Conservation (phyloP, 2,329 filamentous ascomycete genomes). For the Talaromyces sp. region DNA sequence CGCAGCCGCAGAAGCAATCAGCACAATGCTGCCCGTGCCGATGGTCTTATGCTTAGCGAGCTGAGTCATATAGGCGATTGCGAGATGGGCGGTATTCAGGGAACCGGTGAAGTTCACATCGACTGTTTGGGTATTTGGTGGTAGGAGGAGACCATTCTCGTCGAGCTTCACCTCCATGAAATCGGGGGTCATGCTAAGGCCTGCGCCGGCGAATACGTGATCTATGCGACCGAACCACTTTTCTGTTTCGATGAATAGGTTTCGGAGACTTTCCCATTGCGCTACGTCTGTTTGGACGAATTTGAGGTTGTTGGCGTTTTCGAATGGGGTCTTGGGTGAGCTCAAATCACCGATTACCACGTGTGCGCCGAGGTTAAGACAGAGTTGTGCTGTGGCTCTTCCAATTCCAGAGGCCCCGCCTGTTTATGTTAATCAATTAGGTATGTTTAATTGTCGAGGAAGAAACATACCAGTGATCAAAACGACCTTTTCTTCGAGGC, state of each 20-base stretch:
- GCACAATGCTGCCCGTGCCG: conserved; percentile 51
- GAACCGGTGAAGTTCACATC: conserved; percentile 56
- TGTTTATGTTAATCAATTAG: conserved; percentile 17
- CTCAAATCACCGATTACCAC: conserved; percentile 61
- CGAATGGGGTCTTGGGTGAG: conserved; percentile 34
- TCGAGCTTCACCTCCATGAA: conserved; percentile 47
- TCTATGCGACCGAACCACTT: conserved; percentile 48
- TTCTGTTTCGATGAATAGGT: conserved; percentile 56
- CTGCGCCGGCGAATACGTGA: conserved; percentile 59
- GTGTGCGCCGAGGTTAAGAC: conserved; percentile 57
- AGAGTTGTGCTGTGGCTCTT: conserved; percentile 56
- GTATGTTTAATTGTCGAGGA: not conserved
- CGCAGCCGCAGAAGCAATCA: conserved; percentile 56
- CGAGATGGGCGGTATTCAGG: conserved; percentile 55
- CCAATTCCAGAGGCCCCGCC: conserved; percentile 65
- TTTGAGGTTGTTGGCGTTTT: conserved; percentile 29
- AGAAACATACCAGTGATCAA: conserved; percentile 53
- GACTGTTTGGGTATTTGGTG: conserved; percentile 48
- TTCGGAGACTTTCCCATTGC: conserved; percentile 53
- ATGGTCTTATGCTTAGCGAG: conserved; percentile 23
- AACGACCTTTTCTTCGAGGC: conserved; percentile 55
- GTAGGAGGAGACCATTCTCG: conserved; percentile 52
- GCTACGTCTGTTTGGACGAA: conserved; percentile 54
- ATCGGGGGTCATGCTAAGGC: conserved; percentile 51
- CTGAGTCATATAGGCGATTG: conserved; percentile 54